Evolutionary conservation across 2,329 filamentous ascomycete species (phyloP).

Genomic region (Fusarium sp.): DNA sequence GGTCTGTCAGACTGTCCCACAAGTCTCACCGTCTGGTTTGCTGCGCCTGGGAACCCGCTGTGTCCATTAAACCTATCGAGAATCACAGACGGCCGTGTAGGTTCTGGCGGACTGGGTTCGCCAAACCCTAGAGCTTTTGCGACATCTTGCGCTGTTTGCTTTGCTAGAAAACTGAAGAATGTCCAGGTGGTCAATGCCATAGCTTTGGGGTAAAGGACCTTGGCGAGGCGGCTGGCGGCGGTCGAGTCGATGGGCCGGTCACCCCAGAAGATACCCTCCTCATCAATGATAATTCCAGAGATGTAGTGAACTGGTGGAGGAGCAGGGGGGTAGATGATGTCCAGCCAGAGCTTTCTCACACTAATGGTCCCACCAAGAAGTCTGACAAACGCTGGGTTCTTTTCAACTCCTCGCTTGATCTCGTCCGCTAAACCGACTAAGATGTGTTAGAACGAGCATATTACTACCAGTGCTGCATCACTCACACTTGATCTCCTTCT

Average conservation of each 20-base stretch:
- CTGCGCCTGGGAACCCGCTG: conserved; percentile 39
- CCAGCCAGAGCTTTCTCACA: conserved; percentile 71
- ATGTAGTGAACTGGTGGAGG: conserved; percentile 74
- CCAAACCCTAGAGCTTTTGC: conserved; percentile 63
- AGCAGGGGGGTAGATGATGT: conserved; percentile 71
- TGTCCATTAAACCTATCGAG: conserved; percentile 50
- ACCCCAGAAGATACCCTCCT: conserved; percentile 65
- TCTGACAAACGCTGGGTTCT: conserved; percentile 59
- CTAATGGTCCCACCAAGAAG: conserved; percentile 63
- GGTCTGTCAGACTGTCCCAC: conserved; percentile 47
- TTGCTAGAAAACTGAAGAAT: conserved; percentile 65
- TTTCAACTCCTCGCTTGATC: conserved; percentile 57
- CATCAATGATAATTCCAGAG: conserved; percentile 67
- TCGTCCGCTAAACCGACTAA: conserved; percentile 53
- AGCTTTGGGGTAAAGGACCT: conserved; percentile 69
- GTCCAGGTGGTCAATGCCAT: conserved; percentile 67
- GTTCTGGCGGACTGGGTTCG: conserved; percentile 44
- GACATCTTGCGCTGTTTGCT: conserved; percentile 61
- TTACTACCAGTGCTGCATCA: not conserved
- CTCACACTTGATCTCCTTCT: conserved; percentile 65
- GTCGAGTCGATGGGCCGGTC: conserved; percentile 65
- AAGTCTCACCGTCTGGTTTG: conserved; percentile 45
- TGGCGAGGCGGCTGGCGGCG: conserved; percentile 61
- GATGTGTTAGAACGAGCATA: conserved; percentile 28
- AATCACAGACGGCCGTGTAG: conserved; percentile 53